These are phyloP conservation scores for Harringtonia lauricola DNA, from an alignment of 2,329 filamentous ascomycete genomes.

Conservation along the genomic window DNA sequence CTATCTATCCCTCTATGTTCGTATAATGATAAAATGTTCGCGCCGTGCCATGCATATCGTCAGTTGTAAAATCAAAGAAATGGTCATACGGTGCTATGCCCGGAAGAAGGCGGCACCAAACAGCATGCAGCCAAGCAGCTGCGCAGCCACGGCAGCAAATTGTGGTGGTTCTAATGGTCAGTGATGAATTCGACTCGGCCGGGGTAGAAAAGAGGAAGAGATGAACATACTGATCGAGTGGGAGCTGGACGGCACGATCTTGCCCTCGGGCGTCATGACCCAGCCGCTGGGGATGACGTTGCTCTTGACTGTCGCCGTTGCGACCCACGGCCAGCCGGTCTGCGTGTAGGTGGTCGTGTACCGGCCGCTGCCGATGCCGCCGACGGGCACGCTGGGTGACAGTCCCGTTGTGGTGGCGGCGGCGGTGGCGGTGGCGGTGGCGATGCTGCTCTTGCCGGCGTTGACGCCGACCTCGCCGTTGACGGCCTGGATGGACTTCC, in stretches of 20 bases:
- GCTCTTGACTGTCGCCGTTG: slow-evolving; percentile 37
- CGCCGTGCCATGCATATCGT: no score
- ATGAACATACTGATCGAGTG: slow-evolving; percentile 38
- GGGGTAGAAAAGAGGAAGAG: slow-evolving; percentile 1
- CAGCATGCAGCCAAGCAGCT: slow-evolving; percentile 31
- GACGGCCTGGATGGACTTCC: slow-evolving; percentile 72
- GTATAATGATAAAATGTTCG: no score
- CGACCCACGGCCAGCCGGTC: no score
- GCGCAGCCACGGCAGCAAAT: slow-evolving; percentile 34
- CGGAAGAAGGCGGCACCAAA: slow-evolving; percentile 7
- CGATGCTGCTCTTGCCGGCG: slow-evolving; percentile 35
- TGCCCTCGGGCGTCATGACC: slow-evolving; percentile 68
- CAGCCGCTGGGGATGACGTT: slow-evolving; percentile 62
- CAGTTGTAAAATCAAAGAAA: not conserved
- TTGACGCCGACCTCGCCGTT: slow-evolving; percentile 67
- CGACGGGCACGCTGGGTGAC: slow-evolving; percentile 57
- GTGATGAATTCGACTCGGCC: no score
- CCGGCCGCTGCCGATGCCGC: slow-evolving; percentile 53
- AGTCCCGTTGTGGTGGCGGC: slow-evolving; percentile 50
- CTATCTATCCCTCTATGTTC: no score
- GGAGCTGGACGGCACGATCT: slow-evolving; percentile 63
- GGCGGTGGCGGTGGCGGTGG: slow-evolving; percentile 49
- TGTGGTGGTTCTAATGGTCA: slow-evolving; percentile 24
- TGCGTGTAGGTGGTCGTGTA: no score
- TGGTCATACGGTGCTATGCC: no score